Evolutionary conservation across 2,329 filamentous ascomycete genomes (phyloP), one percentile per base, ranked within the genome.

Genomic region (Hypoxylon sp.): DNA sequence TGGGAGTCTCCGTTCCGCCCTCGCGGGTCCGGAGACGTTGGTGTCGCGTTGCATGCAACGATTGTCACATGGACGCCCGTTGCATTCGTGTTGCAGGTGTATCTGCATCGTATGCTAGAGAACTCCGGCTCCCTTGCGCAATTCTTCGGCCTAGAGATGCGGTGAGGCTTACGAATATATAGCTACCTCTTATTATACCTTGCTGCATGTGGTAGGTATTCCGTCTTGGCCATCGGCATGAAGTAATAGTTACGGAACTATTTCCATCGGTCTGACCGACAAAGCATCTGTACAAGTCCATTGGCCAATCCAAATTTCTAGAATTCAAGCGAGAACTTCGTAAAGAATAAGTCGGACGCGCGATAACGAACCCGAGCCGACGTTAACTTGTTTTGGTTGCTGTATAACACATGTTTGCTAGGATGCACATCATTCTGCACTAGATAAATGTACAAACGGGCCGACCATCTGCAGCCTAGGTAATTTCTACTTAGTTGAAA

Each of bases 361-460:
- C 17, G 48, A 57, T 37, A 11, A 44, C 19, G 42, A 50, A 52
- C 58, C 42, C 52, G 57, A 51, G 24, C 59, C 54, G 59, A 51
- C 48, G 33, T 46, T 8, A 17, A 17, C 26, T 24, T n/a, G 37
- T n/a, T 35, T 44, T 26, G 31, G 37, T 47, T 22, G 53, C n/a
- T 46, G 37, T 31, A 66, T 52, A 66, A 59, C 24, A 24, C 11
- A 47, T 59, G 50, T 63, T 50, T 63, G 51, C 51, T 61, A 47
- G 22, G 13, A 29, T 31, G 14, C 31, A 63, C 54, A 57, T 50
- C 50, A 33, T 46, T 57, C 26, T 31, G 46, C 50, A 47, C 46
- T 53, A 48, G 42, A 37, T 63, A 62, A 51, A 53, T 35, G 51
- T 65, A 59, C 61, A 62, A 61, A 64, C 61, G 61, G 52, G 5